Evolutionary conservation across 139 green algal genomes (phyloP), one percentile per base, ranked within the genome.

Genomic region (Chlamydomonas sp.): DNA sequence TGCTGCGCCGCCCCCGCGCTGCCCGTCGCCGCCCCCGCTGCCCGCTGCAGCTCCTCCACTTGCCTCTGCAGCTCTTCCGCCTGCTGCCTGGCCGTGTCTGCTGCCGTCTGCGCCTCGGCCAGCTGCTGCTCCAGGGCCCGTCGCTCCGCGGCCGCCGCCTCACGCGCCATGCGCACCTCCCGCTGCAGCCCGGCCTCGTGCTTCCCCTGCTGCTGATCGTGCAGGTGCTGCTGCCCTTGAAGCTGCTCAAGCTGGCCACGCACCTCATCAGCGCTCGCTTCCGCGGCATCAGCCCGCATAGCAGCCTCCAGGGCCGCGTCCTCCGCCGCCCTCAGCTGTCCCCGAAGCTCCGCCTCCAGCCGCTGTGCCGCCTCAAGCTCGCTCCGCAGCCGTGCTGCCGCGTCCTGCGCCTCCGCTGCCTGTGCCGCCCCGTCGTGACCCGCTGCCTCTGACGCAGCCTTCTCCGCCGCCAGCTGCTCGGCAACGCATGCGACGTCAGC

Each of bases 351-450:
- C 67, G 12, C 67, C 49, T 63, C n/a, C 90, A 31, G 80, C 80
- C 7, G 87, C 90, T 76, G 89, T 16, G 14, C 12, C 81, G 5
- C 86, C 79, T 89, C 90, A 91, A 10, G 66, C 66, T 18, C 66
- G 10, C 12, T 10, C 66, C 12, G 10, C 66, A 71, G 66, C 66
- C 12, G 66, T 14, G 66, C 12, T 10, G 66, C 66, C 9, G 66
- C 91, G 7, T 85, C 89, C 61, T 91, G 86, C 77, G 91, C 84
- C 79, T 89, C 84, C 20, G 80, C 73, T 59, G 90, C 73, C 83
- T 88, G 78, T n/a, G 83, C 79, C 83, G 79, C 64, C 75, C 88
- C 12, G 9, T 10, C 66, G 66, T 14, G 10, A 71, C 10, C 66
- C 12, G 66, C 66, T 71, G 66, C 66, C 10, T 10, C 66, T 14